Conservation (phyloP, 345 rosid species). For the Aurinia saxatilis region DNA sequence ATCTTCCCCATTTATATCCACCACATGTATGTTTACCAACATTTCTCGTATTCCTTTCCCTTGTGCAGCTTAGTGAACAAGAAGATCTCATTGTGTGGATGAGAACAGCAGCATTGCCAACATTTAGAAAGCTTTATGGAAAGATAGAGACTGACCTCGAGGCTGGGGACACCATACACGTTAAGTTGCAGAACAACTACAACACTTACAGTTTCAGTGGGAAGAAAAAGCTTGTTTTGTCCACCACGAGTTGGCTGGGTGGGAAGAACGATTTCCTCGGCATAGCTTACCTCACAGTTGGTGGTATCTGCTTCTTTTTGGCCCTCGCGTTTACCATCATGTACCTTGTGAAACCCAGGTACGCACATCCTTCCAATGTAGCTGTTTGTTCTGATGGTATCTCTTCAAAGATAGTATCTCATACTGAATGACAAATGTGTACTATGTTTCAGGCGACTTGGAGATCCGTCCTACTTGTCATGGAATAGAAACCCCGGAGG, state of each 20-base stretch:
- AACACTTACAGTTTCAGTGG: conserved; percentile 94
- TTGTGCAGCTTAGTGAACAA: conserved; percentile 69
- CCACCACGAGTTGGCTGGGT: conserved; percentile 98
- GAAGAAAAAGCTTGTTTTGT: conserved; percentile 93
- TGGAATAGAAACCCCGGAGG: conserved; percentile 91
- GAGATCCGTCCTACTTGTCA: conserved; percentile 92
- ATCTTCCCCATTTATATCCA: no score
- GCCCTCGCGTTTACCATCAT: conserved; percentile 75
- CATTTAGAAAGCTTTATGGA: no score
- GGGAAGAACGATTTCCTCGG: conserved; percentile 97
- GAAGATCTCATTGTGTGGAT: no score
- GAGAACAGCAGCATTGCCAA: no score
- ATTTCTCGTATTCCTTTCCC: background rate
- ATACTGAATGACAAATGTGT: conserved; percentile 1
- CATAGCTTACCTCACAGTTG: conserved; percentile 89
- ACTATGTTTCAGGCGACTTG: conserved; percentile 59
- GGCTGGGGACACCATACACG: conserved; percentile 42
- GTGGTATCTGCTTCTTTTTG: conserved; percentile 81
- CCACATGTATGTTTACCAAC: background rate
- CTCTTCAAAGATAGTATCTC: background rate
- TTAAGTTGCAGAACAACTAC: conserved; percentile 56
- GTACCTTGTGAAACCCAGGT: conserved; percentile 94
- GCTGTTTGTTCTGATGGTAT: conserved; percentile 5
- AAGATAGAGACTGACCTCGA: conserved; percentile 77
- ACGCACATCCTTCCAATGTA: conserved; percentile 8